Evolutionary conservation across 169 alveolate species (phyloP).

Genomic region (Pseudocohnilembus persalinus): DNA sequence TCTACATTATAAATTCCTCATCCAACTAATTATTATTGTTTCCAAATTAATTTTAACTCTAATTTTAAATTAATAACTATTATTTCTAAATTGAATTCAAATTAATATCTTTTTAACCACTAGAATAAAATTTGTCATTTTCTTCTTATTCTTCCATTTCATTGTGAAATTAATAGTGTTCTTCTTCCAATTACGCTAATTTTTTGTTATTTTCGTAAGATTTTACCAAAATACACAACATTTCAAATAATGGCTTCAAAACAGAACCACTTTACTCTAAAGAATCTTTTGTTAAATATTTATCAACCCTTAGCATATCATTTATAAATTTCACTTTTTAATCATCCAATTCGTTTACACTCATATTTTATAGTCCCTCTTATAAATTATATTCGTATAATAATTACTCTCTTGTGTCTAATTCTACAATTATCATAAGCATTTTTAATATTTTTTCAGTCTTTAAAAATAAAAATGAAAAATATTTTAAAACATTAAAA

Average conservation of each 20-base stretch:
- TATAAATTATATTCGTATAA: conserved; percentile 42
- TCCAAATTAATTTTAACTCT: neutral
- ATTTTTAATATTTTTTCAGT: conserved; percentile 34
- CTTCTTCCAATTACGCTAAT: conserved; percentile 10
- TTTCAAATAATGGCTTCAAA: conserved; percentile 33
- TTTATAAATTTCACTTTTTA: conserved; percentile 38
- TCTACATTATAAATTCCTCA: too few relatives aligned
- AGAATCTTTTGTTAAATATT: conserved; percentile 28
- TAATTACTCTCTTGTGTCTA: conserved; percentile 30
- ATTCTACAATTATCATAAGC: conserved; percentile 36
- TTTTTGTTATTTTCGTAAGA: conserved; percentile 38
- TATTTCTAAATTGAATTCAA: neutral
- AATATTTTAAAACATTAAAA: neutral
- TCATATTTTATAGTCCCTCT: conserved; percentile 27
- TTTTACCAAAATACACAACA: conserved; percentile 23
- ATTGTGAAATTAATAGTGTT: neutral
- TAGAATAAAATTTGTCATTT: neutral
- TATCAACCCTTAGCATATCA: conserved; percentile 48
- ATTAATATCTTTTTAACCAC: neutral
- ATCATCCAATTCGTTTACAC: conserved; percentile 44
- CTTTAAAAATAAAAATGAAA: neutral
- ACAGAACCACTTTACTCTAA: conserved; percentile 18
- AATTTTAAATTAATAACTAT: too few relatives aligned
- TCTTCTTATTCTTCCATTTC: neutral
- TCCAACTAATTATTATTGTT: neutral